Conservation (phyloP, 192 early-diverging fungal species). For the Coemansia sp. region DNA sequence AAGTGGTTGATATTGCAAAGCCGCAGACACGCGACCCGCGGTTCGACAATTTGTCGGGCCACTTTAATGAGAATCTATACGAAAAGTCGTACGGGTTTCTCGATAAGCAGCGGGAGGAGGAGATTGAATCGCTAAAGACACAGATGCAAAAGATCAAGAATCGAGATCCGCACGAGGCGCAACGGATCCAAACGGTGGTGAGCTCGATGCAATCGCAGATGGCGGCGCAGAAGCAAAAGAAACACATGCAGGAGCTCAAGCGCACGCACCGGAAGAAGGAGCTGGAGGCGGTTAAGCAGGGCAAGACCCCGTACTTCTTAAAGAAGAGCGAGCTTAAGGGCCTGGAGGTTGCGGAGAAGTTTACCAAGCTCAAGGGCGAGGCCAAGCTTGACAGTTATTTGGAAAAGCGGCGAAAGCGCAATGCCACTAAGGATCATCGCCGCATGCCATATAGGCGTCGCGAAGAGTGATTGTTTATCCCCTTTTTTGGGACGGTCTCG, state of each 20-base stretch:
- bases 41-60: constrained; percentile 86
- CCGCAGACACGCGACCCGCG: constrained; percentile 76
- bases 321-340: constrained; percentile 83
- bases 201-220: constrained; percentile 58
- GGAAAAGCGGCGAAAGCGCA: constrained; percentile 93
- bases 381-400: constrained; percentile 79
- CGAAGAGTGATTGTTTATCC: constrained; percentile 22
- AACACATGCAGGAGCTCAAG: constrained; percentile 62
- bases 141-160: constrained; percentile 62
- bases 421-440: constrained; percentile 81
- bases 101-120: constrained; percentile 70
- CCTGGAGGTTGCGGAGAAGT: constrained; percentile 83
- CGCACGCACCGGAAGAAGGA: constrained; percentile 81
- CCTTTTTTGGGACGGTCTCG: background rate
- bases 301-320: constrained; percentile 93
- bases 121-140: constrained; percentile 67
- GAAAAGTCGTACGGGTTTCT: constrained; percentile 91
- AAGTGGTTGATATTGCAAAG: constrained; percentile 37
- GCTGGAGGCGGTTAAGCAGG: constrained; percentile 72
- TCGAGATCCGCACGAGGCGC: constrained; percentile 58
- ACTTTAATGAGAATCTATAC: constrained; percentile 89
- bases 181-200: constrained; percentile 60
- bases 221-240: constrained; percentile 51
- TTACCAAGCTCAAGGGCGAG: constrained; percentile 67
- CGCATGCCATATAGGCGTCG: constrained; percentile 61